Conservation (phyloP, 176 grass and related monocot genomes). For the Carex littledalei region DNA sequence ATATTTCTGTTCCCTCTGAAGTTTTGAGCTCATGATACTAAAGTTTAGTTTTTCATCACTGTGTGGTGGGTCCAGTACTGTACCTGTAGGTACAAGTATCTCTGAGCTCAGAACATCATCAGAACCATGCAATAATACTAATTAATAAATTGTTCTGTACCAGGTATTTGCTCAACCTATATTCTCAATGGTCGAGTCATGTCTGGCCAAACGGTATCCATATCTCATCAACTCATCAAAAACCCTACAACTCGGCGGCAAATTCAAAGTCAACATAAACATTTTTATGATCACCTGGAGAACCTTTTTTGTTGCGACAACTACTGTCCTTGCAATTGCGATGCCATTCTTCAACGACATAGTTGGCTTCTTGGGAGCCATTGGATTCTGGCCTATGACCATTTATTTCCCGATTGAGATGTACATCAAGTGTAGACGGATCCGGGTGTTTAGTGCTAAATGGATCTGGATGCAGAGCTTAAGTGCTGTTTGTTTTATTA, state of each 20-base stretch:
- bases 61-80: not conserved
- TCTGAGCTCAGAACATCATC: not conserved
- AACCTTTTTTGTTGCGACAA: constrained; percentile 49
- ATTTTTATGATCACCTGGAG: constrained; percentile 50
- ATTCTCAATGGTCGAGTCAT: constrained; percentile 52
- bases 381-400: constrained; percentile 92
- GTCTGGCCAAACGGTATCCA: constrained; percentile 4
- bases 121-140: not conserved
- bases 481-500: constrained; percentile 78
- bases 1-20: not conserved
- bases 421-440: constrained; percentile 44
- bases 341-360: constrained; percentile 96
- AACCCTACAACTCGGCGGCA: constrained; percentile 19
- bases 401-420: constrained; percentile 86
- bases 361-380: constrained; percentile 57
- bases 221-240: constrained; percentile 38
- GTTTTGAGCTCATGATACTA: not conserved
- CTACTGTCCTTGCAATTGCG: constrained; percentile 48
- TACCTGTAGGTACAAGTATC: not conserved
- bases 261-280: constrained; percentile 37
- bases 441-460: constrained; percentile 32
- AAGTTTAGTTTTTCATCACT: not conserved
- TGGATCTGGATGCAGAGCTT: constrained; percentile 58
- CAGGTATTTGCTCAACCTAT: constrained; percentile 76
- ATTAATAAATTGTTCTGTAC: not conserved